Percentiles rank a stretch among this genome's conserved stretches.
These are phyloP conservation scores for Fusarium phyllophilum DNA, from an alignment of 2,329 filamentous ascomycete genomes.

Conservation along the genomic window DNA sequence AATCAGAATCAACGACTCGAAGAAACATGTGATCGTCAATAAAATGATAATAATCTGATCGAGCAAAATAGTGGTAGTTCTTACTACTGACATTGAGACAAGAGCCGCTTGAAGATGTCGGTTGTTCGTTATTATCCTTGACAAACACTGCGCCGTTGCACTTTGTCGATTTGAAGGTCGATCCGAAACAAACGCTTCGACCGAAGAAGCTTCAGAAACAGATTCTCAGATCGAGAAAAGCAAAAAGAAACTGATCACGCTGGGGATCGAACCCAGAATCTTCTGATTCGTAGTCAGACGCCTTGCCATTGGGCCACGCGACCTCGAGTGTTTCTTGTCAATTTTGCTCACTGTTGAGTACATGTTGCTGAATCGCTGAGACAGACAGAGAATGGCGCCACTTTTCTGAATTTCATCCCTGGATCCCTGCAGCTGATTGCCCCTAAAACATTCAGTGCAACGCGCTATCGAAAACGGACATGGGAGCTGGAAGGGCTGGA, in stretches of 20 bases:
- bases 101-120: background rate
- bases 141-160: too few relatives aligned
- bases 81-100: background rate
- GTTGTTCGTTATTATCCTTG: background rate
- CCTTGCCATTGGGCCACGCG: constrained; percentile 42
- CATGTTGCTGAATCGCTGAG: rapidly evolving
- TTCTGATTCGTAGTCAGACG: constrained; percentile 46
- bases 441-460: constrained; percentile 38
- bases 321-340: background rate
- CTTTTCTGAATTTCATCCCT: background rate
- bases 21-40: background rate
- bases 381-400: background rate
- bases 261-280: constrained; percentile 45
- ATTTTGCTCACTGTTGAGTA: background rate
- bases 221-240: background rate
- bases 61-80: background rate
- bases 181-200: background rate
- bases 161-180: background rate
- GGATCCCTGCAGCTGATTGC: constrained; percentile 36
- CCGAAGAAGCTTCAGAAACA: background rate
- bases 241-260: constrained; percentile 29
- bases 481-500: constrained; percentile 29
- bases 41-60: background rate
- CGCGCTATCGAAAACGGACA: constrained; percentile 26
- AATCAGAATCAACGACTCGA: background rate